Evolutionary conservation across 345 rosid genomes (phyloP).

Genomic region (Bretschneidera sinensis): DNA sequence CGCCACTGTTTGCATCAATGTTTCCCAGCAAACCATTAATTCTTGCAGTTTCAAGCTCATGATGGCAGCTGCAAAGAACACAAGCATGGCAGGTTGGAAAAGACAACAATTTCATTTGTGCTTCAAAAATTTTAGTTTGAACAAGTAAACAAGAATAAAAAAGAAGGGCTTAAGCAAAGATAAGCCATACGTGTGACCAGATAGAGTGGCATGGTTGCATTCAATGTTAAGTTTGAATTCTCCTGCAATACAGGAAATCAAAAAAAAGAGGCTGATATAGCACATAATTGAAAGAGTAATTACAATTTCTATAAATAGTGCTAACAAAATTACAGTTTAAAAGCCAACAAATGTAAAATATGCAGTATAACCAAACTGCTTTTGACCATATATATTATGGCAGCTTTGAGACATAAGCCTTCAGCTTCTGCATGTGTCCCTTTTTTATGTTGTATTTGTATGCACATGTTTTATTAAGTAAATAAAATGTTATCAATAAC

Average conservation of each 20-base stretch:
- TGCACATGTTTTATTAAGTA: too few relatives aligned
- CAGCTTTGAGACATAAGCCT: too few relatives aligned
- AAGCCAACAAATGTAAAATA: not conserved
- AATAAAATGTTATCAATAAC: too few relatives aligned
- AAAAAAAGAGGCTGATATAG: not conserved
- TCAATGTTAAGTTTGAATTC: constrained; percentile 88
- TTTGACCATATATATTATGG: too few relatives aligned
- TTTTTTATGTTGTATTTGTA: too few relatives aligned
- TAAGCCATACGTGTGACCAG: constrained; percentile 67
- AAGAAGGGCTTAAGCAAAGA: not conserved
- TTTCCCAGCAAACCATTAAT: constrained; percentile 81
- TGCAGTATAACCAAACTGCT: too few relatives aligned
- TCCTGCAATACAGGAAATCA: constrained; percentile 27
- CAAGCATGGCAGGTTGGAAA: too few relatives aligned
- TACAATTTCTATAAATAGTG: not conserved
- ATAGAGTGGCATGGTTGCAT: constrained; percentile 95
- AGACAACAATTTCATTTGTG: not conserved
- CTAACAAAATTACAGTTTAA: not conserved
- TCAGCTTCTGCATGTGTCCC: too few relatives aligned
- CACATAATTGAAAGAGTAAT: not conserved
- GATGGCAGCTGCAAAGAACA: constrained; percentile 73
- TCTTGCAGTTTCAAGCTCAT: constrained; percentile 90
- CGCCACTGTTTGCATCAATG: constrained; percentile 93
- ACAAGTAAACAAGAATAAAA: too few relatives aligned
- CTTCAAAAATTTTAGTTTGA: too few relatives aligned